Base-by-base conservation (phyloP, 495 filamentous ascomycete species). In the Terfezia boudieri region DNA sequence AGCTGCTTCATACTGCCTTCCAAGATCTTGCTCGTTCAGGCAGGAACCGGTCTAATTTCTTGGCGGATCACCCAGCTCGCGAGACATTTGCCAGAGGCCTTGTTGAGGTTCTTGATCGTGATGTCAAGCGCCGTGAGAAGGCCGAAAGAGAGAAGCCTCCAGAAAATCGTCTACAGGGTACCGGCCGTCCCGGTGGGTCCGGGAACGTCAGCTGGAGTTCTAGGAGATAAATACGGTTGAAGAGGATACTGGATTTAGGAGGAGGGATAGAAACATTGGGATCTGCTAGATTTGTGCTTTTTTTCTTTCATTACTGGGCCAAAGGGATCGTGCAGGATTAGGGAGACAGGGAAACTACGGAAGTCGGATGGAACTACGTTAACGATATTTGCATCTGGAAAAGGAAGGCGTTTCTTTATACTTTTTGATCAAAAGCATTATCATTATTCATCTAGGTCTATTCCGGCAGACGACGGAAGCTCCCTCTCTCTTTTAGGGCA, bases 31-130 rank as follows among this genome's bases (percentile, higher is more conserved):
- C 59, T 11, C 54, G 53, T n/a, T 50, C 32, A 4, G 50, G 57
- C 5, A 50, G 59, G 9, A 53, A 41, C 50, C 54, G 51, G 0
- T 46, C 41, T 8, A 46, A 46, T 20, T 68, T 57, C 55, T 58
- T 73, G n/a, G 67, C 69, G 1, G 70, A 73, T 56, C 68, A 71
- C 36, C 57, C 59, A 0, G 60, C 63, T 0, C 61, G 68, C 46
- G 65, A 67, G 53, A 52, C 60, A 9, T 71, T 73, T 53, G 69
- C 69, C 3, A 53, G 57, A 32, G 66, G 68, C 4, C 49, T 73
- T 11, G 71, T 71, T 7, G 66, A 71, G 38, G 64, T 72, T 20
- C 53, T 71, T 35, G 61, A 64, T 46, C 41, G 41, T 46, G 41
- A 46, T 46, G 8, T 46, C 41, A 46, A 6, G 41, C 41, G 41